These are phyloP conservation scores for Chalaropsis thielavioides DNA, from an alignment of 2,329 filamentous ascomycete genomes.

Conservation along the genomic window DNA sequence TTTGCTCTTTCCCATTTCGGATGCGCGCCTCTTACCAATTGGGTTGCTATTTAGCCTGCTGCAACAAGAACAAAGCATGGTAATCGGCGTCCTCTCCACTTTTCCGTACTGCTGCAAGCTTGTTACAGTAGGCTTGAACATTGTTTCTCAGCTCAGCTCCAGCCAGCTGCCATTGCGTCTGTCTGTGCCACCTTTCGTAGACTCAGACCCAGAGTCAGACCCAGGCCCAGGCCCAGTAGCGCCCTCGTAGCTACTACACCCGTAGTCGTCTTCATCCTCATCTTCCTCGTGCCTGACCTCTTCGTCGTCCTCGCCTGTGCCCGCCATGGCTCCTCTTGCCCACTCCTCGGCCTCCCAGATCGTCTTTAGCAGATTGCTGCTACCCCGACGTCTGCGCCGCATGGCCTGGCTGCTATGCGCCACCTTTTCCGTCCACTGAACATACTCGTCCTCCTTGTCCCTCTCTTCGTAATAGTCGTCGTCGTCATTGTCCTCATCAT, in stretches of 20 bases:
- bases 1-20: neutral
- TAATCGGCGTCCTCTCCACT: neutral
- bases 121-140: neutral
- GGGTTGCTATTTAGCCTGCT: neutral
- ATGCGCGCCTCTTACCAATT: neutral
- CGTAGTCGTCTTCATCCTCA: no score
- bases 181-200: neutral
- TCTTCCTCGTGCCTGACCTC: no score
- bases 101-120: neutral
- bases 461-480: neutral
- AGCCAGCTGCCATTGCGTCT: neutral
- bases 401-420: neutral
- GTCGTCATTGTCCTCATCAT: neutral
- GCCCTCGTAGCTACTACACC: neutral
- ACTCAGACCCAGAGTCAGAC: no score
- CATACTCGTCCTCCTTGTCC: neutral
- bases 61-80: neutral
- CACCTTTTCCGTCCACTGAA: constrained; percentile 1
- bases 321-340: neutral
- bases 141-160: neutral
- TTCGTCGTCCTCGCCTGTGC: neutral
- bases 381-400: neutral
- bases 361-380: neutral
- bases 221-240: neutral
- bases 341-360: constrained; percentile 5